A percentile compares a stretch with the other conserved stretches of the same genome.
Conservation (phyloP, 2,329 filamentous ascomycete species). For the Aspergillus luchuensis region DNA sequence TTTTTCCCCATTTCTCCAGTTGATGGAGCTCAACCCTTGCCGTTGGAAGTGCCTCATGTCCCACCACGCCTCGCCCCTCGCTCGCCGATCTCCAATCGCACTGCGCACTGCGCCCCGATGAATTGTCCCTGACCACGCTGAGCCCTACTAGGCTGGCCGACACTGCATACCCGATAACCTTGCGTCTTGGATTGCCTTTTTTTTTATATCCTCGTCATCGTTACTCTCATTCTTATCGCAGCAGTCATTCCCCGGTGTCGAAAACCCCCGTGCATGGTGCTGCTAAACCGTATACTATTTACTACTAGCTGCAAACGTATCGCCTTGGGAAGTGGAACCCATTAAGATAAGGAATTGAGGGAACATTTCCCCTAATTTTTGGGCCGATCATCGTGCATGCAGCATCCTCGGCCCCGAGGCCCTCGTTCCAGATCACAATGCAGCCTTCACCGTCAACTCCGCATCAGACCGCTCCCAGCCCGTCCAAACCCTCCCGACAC, state of each 20-base stretch:
- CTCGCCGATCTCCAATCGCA: constrained; percentile 14
- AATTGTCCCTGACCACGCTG: constrained; percentile 18
- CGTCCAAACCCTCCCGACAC: constrained; percentile 5
- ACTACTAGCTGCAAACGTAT: too few species aligned
- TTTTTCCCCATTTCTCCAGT: too few species aligned
- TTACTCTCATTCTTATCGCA: constrained; percentile 2
- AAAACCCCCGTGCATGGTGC: not conserved
- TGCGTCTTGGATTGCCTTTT: not conserved
- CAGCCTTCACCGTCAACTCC: constrained; percentile 19
- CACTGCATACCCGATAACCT: constrained; percentile 10
- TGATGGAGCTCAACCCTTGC: constrained; percentile 4
- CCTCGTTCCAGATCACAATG: constrained; percentile 17
- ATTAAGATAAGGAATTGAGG: not conserved
- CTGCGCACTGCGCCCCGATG: constrained; percentile 14
- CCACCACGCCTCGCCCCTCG: constrained; percentile 20
- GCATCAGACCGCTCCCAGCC: constrained; percentile 16
- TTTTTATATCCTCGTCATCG: too few species aligned
- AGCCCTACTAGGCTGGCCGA: constrained; percentile 7
- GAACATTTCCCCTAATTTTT: not conserved
- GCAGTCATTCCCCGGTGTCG: not conserved
- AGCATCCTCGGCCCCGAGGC: not conserved
- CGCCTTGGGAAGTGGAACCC: not conserved
- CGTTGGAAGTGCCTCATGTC: constrained; percentile 18
- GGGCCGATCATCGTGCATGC: constrained; percentile 7
- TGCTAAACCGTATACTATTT: not conserved